Evolutionary conservation across 192 early-diverging fungal species (phyloP), one percentile per base, ranked within the genome.

Genomic region (Gaertneriomyces semiglobifer): DNA sequence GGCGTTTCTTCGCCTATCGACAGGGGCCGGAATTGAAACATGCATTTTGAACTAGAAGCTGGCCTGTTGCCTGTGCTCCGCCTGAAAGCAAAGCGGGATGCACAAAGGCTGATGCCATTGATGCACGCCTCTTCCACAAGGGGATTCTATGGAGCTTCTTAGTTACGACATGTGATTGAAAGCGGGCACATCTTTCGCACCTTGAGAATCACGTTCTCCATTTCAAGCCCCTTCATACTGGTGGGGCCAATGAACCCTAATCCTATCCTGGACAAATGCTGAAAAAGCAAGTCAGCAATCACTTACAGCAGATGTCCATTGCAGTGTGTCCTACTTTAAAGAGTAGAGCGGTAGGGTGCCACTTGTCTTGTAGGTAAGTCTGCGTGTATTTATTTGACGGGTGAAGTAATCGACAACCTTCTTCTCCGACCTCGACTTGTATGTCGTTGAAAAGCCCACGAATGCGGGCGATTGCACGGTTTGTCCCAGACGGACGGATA

Each of bases 181-280:
- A 52, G 62, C 8, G 60, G 16, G 18, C 8, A 39, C 39, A 42
- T 45, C 9, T 7, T n/a, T 8, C 56, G 33, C 71, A 81, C 82
- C 73, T 84, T 84, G 1, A 81, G 11, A 7, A 84, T 74, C 58
- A 73, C 39, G 18, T 77, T 70, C 40, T 72, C 77, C 18, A 84
- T 60, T 44, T 84, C 79, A 19, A 79, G 65, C 18, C 71, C 74
- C 25, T 67, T 70, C 50, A 81, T 62, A 19, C 47, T 69, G 25
- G 71, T 66, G 14, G 82, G 82, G 11, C 74, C 82, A 11, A 48
- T 20, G 59, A 81, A 84, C 47, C 81, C 79, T 20, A 75, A 44
- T 2, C 82, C 82, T 19, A 79, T 70, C 18, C 70, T 52, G 2
- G 75, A 75, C 53, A 83, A 45, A 60, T 64, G 66, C 81, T 79